Percentiles rank a stretch among this genome's conserved stretches.
These are phyloP conservation scores for Neurospora sp. DNA, from an alignment of 2,329 filamentous ascomycete genomes.

Conservation along the genomic window DNA sequence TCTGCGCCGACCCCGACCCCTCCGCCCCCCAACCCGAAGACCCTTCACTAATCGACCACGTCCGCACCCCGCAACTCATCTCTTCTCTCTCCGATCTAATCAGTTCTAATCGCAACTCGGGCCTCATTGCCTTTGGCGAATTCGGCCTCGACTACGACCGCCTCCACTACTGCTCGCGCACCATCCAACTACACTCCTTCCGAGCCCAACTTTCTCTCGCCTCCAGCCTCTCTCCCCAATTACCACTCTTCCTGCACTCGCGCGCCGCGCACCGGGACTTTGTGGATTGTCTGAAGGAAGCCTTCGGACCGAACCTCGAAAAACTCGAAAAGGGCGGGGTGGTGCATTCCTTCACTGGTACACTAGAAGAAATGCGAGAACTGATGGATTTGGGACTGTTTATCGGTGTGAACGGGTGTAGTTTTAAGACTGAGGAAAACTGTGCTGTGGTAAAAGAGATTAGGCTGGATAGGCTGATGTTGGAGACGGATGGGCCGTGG, in stretches of 20 bases:
- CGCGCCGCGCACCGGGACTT: conserved; percentile 83
- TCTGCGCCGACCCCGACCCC: conserved; percentile 27
- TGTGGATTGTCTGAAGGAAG: conserved; percentile 54
- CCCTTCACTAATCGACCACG: conserved; percentile 22
- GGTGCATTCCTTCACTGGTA: conserved; percentile 93
- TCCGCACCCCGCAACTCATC: conserved; percentile 41
- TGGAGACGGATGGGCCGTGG: conserved; percentile 97
- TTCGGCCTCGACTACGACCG: conserved; percentile 96
- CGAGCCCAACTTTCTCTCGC: conserved; percentile 60
- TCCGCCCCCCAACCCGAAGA: not conserved
- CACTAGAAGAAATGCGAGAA: conserved; percentile 71
- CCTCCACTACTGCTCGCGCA: conserved; percentile 69
- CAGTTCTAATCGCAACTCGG: no score
- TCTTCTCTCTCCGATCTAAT: conserved; percentile 40
- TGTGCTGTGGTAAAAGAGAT: conserved; percentile 74
- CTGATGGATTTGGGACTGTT: conserved; percentile 74
- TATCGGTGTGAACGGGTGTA: conserved; percentile 94
- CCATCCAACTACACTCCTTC: conserved; percentile 78
- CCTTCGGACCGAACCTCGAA: conserved; percentile 49
- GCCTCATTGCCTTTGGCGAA: conserved; percentile 75
- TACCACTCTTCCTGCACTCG: conserved; percentile 88
- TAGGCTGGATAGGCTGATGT: conserved; percentile 70
- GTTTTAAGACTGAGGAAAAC: conserved; percentile 89
- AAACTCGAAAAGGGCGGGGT: conserved; percentile 66
- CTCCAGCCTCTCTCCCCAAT: conserved; percentile 38